These are phyloP conservation scores for Spathaspora hagerdaliae DNA, from an alignment of 805 yeast genomes.

Conservation along the genomic window DNA sequence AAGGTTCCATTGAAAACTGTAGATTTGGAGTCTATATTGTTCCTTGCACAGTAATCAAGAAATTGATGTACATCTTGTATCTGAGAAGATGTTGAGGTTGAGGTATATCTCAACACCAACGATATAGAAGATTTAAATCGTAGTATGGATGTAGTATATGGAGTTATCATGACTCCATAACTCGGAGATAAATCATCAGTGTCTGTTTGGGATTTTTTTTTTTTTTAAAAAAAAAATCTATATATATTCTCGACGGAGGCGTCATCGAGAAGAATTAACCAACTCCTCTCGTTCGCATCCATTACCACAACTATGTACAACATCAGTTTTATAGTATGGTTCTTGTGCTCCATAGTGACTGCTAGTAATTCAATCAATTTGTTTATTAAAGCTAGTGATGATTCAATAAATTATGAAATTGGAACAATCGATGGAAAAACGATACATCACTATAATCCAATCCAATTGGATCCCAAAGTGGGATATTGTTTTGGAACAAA, in stretches of 20 bases:
- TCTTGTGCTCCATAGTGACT: conserved; percentile 1
- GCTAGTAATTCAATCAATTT: conserved; percentile 3
- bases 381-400: conserved; percentile 3
- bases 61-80: conserved; percentile 25
- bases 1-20: conserved; percentile 53
- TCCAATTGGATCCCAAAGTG: not conserved
- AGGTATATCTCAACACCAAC: not conserved
- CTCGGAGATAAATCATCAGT: no score
- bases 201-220: no score
- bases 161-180: no score
- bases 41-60: conserved; percentile 23
- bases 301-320: not conserved
- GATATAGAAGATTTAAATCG: no score
- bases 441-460: not conserved
- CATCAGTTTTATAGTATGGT: not conserved
- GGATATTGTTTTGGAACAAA: conserved; percentile 23
- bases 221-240: no score
- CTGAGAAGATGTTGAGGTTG: not conserved
- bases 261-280: no score
- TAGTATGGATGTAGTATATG: no score
- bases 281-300: not conserved
- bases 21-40: conserved; percentile 20
- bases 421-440: conserved; percentile 3
- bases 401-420: conserved; percentile 2
- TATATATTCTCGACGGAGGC: no score